Percentiles rank a stretch among this genome's conserved stretches.
These are phyloP conservation scores for Ustilago loliicola DNA, from an alignment of 1,284 basidiomycete species.

Conservation along the genomic window DNA sequence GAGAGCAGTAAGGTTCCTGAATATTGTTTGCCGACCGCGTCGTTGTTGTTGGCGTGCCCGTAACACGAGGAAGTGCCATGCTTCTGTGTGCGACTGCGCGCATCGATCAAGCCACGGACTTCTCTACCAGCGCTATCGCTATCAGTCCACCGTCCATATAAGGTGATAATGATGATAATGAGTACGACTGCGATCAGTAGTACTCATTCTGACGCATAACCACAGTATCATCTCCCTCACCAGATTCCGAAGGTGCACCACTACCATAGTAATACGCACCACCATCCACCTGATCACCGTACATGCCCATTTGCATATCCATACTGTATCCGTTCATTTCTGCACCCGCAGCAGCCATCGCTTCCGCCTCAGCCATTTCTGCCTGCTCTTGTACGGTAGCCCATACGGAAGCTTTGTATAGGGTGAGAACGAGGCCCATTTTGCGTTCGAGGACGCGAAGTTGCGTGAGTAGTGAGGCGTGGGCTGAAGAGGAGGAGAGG, in stretches of 20 bases:
- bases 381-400: conserved; percentile 89
- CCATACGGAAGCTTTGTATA: conserved; percentile 97
- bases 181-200: conserved; percentile 20
- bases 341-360: conserved; percentile 41
- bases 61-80: background rate
- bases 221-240: conserved; percentile 42
- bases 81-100: background rate
- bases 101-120: background rate
- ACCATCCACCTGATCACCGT: conserved; percentile 12
- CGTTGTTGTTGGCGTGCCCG: background rate
- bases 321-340: conserved; percentile 25
- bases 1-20: background rate
- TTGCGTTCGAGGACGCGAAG: conserved; percentile 89
- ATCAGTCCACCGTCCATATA: background rate
- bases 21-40: background rate
- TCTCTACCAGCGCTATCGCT: background rate
- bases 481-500: conserved; percentile 75
- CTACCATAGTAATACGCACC: conserved; percentile 21
- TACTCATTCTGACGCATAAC: conserved; percentile 44
- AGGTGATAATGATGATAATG: background rate
- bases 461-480: conserved; percentile 83
- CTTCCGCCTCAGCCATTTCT: conserved; percentile 72
- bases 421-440: conserved; percentile 80
- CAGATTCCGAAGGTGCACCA: conserved; percentile 12
- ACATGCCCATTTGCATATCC: conserved; percentile 28